Evolutionary conservation across 2,329 filamentous ascomycete genomes (phyloP).

Genomic region (Ceratocystis colombiana): DNA sequence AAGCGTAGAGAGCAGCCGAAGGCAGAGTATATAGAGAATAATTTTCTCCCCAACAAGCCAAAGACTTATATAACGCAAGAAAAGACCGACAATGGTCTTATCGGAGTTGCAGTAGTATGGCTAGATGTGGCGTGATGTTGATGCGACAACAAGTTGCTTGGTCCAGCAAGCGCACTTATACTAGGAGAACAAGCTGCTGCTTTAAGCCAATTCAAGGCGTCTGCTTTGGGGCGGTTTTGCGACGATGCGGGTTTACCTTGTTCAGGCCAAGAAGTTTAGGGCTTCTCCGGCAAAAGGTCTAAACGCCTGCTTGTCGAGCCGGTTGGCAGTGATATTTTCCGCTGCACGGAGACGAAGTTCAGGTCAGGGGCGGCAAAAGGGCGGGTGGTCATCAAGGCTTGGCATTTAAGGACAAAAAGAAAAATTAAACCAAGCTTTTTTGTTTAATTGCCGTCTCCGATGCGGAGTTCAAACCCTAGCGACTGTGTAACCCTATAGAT

Average conservation of each 20-base stretch:
- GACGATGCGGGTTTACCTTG: too few species aligned
- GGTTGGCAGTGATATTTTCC: not conserved
- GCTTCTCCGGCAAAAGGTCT: too few species aligned
- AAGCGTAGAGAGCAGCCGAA: too few species aligned
- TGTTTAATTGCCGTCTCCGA: not conserved
- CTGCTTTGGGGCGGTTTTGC: not conserved
- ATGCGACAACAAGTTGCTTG: not conserved
- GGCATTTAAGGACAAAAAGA: not conserved
- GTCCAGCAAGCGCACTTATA: conserved; percentile 6
- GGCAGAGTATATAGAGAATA: too few species aligned
- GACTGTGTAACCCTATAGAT: not conserved
- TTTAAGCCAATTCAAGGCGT: not conserved
- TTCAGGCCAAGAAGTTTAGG: too few species aligned
- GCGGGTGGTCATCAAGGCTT: not conserved
- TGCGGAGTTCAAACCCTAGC: not conserved
- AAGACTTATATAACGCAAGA: not conserved
- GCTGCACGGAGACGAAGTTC: not conserved
- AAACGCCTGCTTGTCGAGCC: not conserved
- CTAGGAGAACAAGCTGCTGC: not conserved
- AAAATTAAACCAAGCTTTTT: not conserved
- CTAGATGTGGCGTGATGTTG: not conserved
- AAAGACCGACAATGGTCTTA: not conserved
- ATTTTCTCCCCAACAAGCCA: not conserved
- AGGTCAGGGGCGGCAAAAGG: not conserved
- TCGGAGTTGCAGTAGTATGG: too few species aligned